phyloP scores from a whole-genome alignment of 495 filamentous ascomycete genomes.

The Pseudotulostoma volvatum region DNA sequence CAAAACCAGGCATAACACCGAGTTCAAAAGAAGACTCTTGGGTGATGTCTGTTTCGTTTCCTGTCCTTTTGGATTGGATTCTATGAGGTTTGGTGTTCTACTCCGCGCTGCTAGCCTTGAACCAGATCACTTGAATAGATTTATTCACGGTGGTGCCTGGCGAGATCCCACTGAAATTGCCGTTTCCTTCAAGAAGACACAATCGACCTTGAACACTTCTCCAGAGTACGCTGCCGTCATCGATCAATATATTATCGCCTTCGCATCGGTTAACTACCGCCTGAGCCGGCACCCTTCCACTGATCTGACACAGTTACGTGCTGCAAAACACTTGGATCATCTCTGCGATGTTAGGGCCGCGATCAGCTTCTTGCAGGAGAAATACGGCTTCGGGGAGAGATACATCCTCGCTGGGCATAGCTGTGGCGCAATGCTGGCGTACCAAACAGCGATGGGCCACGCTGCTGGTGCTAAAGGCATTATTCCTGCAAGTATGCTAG shows the following conservation, averaged over 20 bases:
- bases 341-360: slow-evolving; percentile 50
- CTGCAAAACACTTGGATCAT: slow-evolving; percentile 56
- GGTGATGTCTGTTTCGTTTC: slow-evolving; percentile 30
- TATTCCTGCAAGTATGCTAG: too few species aligned
- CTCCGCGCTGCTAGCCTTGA: not conserved
- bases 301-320: slow-evolving; percentile 19
- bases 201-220: slow-evolving; percentile 1
- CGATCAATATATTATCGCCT: slow-evolving; percentile 33
- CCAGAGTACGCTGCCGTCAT: too few species aligned
- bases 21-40: slow-evolving; percentile 20
- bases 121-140: slow-evolving; percentile 31
- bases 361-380: slow-evolving; percentile 41
- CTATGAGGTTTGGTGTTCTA: too few species aligned
- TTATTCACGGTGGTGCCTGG: slow-evolving; percentile 85
- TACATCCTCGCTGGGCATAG: slow-evolving; percentile 65
- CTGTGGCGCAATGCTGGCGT: slow-evolving; percentile 56
- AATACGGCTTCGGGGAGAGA: slow-evolving; percentile 29
- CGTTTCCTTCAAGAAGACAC: slow-evolving; percentile 8
- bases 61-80: too few species aligned
- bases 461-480: slow-evolving; percentile 14
- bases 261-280: slow-evolving; percentile 66
- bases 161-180: slow-evolving; percentile 49
- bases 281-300: slow-evolving; percentile 53
- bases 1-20: not conserved
- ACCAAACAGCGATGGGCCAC: slow-evolving; percentile 45